These are phyloP conservation scores for Monilinia aucupariae DNA, from an alignment of 2,329 filamentous ascomycete genomes.

Conservation along the genomic window DNA sequence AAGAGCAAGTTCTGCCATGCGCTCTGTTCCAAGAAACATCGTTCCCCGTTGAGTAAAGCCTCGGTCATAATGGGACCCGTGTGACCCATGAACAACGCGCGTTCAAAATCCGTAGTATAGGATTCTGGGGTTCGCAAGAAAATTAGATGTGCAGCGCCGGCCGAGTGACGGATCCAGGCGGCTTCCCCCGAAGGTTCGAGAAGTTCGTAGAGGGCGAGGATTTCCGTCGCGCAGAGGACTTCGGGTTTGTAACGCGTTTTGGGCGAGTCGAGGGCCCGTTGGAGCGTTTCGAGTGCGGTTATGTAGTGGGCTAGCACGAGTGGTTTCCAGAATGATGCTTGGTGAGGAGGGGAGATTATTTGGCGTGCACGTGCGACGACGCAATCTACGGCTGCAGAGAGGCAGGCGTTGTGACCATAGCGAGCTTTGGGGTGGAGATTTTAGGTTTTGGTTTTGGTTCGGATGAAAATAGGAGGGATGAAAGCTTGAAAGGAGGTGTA, in stretches of 20 bases:
- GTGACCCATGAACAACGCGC: constrained; percentile 36
- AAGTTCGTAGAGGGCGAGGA: constrained; percentile 31
- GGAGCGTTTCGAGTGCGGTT: constrained; percentile 25
- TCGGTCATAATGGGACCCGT: constrained; percentile 35
- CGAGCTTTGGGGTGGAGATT: background rate
- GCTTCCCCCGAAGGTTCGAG: constrained; percentile 32
- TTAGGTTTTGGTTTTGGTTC: background rate
- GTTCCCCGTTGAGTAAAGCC: constrained; percentile 24
- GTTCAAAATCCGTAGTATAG: constrained; percentile 37
- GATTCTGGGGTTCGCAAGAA: constrained; percentile 31
- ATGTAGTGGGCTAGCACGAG: constrained; percentile 26
- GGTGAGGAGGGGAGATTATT: constrained; percentile 23
- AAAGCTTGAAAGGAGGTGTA: background rate
- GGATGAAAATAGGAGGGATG: too few species aligned
- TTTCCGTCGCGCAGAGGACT: constrained; percentile 29
- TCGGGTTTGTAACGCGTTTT: constrained; percentile 25
- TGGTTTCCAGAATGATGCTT: constrained; percentile 16
- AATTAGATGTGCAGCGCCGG: constrained; percentile 34
- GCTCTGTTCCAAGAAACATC: constrained; percentile 26
- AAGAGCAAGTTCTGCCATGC: constrained; percentile 25
- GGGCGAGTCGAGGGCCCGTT: constrained; percentile 28
- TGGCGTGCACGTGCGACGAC: constrained; percentile 30
- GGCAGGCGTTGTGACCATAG: constrained; percentile 27
- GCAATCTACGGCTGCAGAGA: constrained; percentile 31
- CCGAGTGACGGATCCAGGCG: constrained; percentile 35